Evolutionary conservation across 371 early-diverging fungal species (phyloP).

Genomic region (Sporodiniella umbellata): DNA sequence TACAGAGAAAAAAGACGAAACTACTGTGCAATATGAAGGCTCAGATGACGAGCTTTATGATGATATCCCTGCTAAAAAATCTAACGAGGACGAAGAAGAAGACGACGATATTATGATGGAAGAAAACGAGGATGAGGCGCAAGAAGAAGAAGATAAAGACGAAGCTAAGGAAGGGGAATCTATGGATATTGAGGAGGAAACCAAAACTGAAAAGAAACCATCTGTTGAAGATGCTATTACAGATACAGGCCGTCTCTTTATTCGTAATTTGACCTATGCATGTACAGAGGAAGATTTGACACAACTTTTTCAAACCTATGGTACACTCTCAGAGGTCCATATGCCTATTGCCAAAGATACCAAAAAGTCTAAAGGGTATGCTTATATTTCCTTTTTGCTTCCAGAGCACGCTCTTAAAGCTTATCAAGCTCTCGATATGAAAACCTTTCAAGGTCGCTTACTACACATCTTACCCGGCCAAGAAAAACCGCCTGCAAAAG

Average conservation of each 20-base stretch:
- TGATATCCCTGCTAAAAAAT: conserved; percentile 50
- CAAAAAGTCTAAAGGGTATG: conserved; percentile 91
- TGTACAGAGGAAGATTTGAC: conserved; percentile 87
- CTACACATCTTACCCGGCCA: conserved; percentile 83
- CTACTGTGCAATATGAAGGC: conserved; percentile 52
- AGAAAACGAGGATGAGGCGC: conserved; percentile 3
- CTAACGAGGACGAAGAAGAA: conserved; percentile 22
- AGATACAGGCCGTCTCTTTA: conserved; percentile 93
- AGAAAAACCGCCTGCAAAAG: conserved; percentile 75
- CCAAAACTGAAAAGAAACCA: conserved; percentile 32
- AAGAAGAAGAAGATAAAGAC: conserved; percentile 6
- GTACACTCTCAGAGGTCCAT: conserved; percentile 90
- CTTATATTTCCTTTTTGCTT: conserved; percentile 80
- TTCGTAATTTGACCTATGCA: conserved; percentile 88
- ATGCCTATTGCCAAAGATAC: conserved; percentile 91
- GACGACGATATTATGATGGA: conserved; percentile 32
- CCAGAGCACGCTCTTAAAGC: conserved; percentile 95
- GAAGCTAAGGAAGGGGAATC: conserved; percentile 16
- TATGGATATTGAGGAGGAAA: conserved; percentile 14
- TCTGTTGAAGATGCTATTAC: conserved; percentile 72
- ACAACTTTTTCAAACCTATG: conserved; percentile 75
- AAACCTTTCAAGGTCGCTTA: conserved; percentile 89
- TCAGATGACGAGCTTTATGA: conserved; percentile 73
- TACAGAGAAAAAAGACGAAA: conserved; percentile 25
- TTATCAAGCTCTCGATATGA: conserved; percentile 73